Percentiles rank a stretch among this genome's conserved stretches.
phyloP scores from a whole-genome alignment of 495 filamentous ascomycete genomes.

The Aspergillus baeticus region DNA sequence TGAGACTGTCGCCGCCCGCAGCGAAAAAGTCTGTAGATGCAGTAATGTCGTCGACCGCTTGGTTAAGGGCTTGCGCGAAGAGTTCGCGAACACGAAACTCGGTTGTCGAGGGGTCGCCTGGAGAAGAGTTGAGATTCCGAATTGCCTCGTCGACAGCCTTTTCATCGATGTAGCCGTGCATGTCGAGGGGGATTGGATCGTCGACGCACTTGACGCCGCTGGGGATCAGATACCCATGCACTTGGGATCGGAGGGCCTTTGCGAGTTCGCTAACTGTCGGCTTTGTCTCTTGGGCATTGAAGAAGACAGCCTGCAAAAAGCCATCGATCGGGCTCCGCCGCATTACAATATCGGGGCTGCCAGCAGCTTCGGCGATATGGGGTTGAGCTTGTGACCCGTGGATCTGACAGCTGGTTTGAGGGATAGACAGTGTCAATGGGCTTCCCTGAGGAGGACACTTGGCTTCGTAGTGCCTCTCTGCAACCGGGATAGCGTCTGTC shows the following conservation, averaged over 20 bases:
- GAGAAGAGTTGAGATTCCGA: not conserved
- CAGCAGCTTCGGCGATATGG: not conserved
- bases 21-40: not conserved
- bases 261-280: not conserved
- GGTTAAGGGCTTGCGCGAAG: slow-evolving; percentile 1
- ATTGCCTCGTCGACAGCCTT: not conserved
- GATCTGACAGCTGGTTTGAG: not conserved
- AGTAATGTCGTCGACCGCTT: not conserved
- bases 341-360: not conserved
- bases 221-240: slow-evolving; percentile 4
- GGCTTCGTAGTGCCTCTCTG: not conserved
- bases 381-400: not conserved
- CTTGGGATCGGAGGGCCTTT: not conserved
- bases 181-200: not conserved
- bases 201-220: not conserved
- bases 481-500: not conserved
- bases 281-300: not conserved
- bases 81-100: slow-evolving; percentile 1
- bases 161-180: not conserved
- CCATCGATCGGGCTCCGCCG: not conserved
- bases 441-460: not conserved
- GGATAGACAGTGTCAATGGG: not conserved
- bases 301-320: not conserved
- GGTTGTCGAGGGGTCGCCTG: not conserved
- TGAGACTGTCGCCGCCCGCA: slow-evolving; percentile 5